Percentiles rank a stretch among this genome's conserved stretches.
phyloP scores from a whole-genome alignment of 2,329 filamentous ascomycete genomes.

The Arthrobotrys pseudoclavata region DNA sequence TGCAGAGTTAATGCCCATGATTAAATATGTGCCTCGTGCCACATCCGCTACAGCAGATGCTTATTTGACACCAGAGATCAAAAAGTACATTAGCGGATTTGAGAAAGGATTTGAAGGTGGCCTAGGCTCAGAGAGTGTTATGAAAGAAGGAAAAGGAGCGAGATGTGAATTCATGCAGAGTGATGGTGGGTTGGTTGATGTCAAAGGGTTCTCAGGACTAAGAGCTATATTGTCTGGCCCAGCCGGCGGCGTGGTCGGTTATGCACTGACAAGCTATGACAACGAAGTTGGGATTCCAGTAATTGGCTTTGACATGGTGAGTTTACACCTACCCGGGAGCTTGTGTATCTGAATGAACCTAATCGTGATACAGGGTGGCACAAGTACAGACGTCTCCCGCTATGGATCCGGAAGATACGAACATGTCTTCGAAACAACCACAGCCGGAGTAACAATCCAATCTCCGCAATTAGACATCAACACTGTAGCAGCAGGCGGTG shows the following conservation, averaged over 20 bases:
- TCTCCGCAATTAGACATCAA: slow-evolving; percentile 94
- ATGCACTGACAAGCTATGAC: slow-evolving; percentile 91
- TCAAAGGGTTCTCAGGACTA: slow-evolving; percentile 84
- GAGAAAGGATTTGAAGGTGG: slow-evolving; percentile 84
- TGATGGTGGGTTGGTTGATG: slow-evolving; percentile 75
- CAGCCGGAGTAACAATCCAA: slow-evolving; percentile 92
- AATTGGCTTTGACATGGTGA: slow-evolving; percentile 90
- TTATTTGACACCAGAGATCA: slow-evolving; percentile 83
- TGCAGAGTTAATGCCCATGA: slow-evolving; percentile 88
- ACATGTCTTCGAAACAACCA: slow-evolving; percentile 94
- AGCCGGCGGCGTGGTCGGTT: slow-evolving; percentile 93
- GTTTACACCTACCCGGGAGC: slow-evolving; percentile 7
- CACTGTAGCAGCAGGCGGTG: slow-evolving; percentile 91
- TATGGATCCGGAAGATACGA: slow-evolving; percentile 89
- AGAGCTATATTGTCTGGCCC: slow-evolving; percentile 89
- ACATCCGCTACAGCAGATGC: slow-evolving; percentile 84
- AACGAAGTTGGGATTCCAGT: slow-evolving; percentile 83
- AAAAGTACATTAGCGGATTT: slow-evolving; percentile 83
- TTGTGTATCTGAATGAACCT: slow-evolving; percentile 61
- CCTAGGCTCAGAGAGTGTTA: slow-evolving; percentile 80
- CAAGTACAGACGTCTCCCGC: slow-evolving; percentile 89
- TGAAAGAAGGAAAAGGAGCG: slow-evolving; percentile 76
- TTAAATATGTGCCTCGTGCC: slow-evolving; percentile 81
- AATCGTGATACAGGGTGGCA: slow-evolving; percentile 74
- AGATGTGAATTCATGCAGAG: slow-evolving; percentile 94